phyloP scores from a whole-genome alignment of 345 rosid species.

The Sonneratia caseolaris region DNA sequence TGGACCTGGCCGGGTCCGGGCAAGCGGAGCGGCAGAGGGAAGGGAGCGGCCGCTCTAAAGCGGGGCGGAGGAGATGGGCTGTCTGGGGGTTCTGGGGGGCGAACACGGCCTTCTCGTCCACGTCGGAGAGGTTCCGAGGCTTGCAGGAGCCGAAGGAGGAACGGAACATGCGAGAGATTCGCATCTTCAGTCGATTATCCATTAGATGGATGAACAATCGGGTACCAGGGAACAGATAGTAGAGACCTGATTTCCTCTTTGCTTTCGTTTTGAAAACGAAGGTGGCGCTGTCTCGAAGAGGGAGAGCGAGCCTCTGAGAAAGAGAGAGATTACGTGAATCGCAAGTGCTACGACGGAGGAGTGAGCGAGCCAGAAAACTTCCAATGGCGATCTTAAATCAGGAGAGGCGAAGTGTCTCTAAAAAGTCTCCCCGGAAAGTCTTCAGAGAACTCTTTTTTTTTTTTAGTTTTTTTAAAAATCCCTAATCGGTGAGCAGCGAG shows the following conservation, averaged over 20 bases:
- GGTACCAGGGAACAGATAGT: background rate
- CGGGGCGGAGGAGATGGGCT: constrained; percentile 14
- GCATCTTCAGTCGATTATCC: constrained; percentile 43
- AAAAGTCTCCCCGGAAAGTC: background rate
- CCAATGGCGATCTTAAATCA: background rate
- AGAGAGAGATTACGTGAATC: background rate
- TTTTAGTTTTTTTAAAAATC: too few species aligned
- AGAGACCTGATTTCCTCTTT: constrained; percentile 3
- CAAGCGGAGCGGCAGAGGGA: constrained; percentile 21
- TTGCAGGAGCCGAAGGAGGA: constrained; percentile 58
- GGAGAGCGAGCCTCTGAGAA: background rate
- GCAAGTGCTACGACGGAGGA: background rate
- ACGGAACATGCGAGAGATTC: constrained; percentile 54
- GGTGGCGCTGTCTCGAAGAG: background rate
- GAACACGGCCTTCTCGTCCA: constrained; percentile 33
- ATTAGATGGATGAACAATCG: background rate
- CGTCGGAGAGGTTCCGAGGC: constrained; percentile 44
- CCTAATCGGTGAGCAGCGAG: too few species aligned
- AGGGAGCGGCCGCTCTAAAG: constrained; percentile 13
- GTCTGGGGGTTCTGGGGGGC: background rate
- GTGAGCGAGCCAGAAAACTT: background rate
- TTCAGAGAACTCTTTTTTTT: too few species aligned
- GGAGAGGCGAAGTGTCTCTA: background rate
- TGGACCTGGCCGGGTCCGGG: constrained; percentile 9
- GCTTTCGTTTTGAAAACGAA: background rate